Evolutionary conservation across 352 stramenopile species (phyloP).

Genomic region (Globisporangium nagaii): DNA sequence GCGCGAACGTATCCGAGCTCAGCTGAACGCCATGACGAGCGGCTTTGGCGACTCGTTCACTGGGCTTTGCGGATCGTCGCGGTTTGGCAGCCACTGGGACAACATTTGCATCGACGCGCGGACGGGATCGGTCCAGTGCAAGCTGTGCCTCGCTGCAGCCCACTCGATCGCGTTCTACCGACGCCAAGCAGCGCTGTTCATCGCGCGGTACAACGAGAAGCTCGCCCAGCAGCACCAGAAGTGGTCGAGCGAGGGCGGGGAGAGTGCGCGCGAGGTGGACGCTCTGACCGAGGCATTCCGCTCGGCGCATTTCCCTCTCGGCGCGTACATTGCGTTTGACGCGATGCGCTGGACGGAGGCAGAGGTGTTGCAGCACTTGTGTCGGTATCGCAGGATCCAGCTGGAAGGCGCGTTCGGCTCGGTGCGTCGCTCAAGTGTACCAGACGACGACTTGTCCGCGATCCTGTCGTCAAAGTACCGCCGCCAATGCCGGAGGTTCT

Average conservation of each 20-base stretch:
- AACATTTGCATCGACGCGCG: neutral
- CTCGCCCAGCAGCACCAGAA: neutral
- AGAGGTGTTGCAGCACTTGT: constrained; percentile 17
- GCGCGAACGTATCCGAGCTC: neutral
- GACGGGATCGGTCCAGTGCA: neutral
- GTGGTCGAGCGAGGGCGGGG: neutral
- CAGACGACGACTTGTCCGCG: neutral
- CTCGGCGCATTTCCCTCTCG: neutral
- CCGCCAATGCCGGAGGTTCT: constrained; percentile 21
- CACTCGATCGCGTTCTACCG: neutral
- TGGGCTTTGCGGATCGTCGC: neutral
- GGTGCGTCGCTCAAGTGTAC: neutral
- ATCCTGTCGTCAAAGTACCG: constrained; percentile 15
- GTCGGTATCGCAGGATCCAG: constrained; percentile 15
- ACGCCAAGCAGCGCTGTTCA: neutral
- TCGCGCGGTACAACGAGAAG: neutral
- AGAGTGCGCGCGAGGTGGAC: neutral
- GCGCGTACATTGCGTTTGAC: constrained; percentile 16
- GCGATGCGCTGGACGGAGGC: constrained; percentile 12
- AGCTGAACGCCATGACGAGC: neutral
- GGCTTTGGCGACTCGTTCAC: constrained; percentile 4
- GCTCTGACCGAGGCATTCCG: neutral
- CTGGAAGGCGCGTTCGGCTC: neutral
- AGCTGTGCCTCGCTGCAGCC: neutral
- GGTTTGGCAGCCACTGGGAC: constrained; percentile 5